These are phyloP conservation scores for Trichophaea hybrida DNA, from an alignment of 2,329 filamentous ascomycete species.

Conservation along the genomic window DNA sequence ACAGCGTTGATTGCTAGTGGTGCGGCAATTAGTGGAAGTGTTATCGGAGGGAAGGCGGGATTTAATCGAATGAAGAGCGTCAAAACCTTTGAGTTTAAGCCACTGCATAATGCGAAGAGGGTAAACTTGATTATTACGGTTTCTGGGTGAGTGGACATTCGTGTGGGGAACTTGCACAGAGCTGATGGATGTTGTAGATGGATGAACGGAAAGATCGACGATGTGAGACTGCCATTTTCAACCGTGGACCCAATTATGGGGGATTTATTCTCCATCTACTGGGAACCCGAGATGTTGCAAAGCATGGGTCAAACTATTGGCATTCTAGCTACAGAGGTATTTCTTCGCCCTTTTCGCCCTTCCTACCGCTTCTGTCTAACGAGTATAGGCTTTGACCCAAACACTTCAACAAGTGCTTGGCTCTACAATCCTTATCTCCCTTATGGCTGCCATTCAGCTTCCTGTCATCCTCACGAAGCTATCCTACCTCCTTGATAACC, in stretches of 20 bases:
- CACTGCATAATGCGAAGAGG: constrained; percentile 93
- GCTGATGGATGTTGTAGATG: constrained; percentile 36
- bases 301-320: constrained; percentile 99
- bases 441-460: constrained; percentile 89
- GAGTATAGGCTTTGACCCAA: constrained; percentile 70
- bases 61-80: constrained; percentile 78
- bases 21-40: constrained; percentile 70
- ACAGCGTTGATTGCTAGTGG: constrained; percentile 87
- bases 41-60: constrained; percentile 77
- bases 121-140: constrained; percentile 92
- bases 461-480: constrained; percentile 87
- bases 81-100: constrained; percentile 91
- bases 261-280: constrained; percentile 89
- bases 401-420: constrained; percentile 90
- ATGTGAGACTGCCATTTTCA: constrained; percentile 87
- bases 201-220: constrained; percentile 97
- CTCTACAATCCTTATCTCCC: constrained; percentile 68
- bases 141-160: constrained; percentile 42
- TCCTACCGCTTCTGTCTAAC: constrained; percentile 25
- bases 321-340: constrained; percentile 89
- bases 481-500: constrained; percentile 92
- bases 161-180: background rate
- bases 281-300: constrained; percentile 95
- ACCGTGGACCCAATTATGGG: constrained; percentile 97
- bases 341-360: constrained; percentile 1